phyloP scores from a whole-genome alignment of 768 basidiomycete genomes.

The Tylopilus sp. region DNA sequence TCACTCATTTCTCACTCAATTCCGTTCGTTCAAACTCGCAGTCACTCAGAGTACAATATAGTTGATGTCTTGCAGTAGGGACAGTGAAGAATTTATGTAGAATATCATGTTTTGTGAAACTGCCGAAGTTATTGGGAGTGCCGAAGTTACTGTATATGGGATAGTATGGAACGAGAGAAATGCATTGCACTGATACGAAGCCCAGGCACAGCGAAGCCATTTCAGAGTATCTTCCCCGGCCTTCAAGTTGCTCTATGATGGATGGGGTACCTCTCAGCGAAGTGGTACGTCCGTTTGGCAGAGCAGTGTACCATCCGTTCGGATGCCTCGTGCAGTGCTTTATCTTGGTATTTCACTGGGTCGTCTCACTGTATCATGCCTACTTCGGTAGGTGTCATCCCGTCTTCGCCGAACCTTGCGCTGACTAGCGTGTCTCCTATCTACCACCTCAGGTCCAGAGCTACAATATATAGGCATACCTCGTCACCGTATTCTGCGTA shows the following conservation, averaged over 20 bases:
- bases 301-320: constrained; percentile 20
- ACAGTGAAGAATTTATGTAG: too few species aligned
- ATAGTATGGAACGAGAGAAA: too few species aligned
- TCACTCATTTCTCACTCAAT: too few species aligned
- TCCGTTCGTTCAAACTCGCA: too few species aligned
- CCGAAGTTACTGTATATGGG: too few species aligned
- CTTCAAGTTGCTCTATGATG: constrained; percentile 22
- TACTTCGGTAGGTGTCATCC: constrained; percentile 14
- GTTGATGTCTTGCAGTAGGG: too few species aligned
- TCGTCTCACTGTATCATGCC: constrained; percentile 15
- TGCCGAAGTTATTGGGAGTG: too few species aligned
- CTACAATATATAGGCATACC: constrained; percentile 14
- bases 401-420: not conserved
- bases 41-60: too few species aligned
- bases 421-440: not conserved
- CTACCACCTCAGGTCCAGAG: constrained; percentile 6
- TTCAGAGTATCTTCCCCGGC: constrained; percentile 16
- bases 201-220: too few species aligned
- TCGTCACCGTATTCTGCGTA: constrained; percentile 20
- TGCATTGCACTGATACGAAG: too few species aligned
- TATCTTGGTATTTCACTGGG: constrained; percentile 26
- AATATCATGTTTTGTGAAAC: too few species aligned
- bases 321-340: constrained; percentile 25
- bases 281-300: constrained; percentile 20
- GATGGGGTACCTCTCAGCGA: constrained; percentile 18